Evolutionary conservation across 176 grass and related monocot species (phyloP), one percentile per base, ranked within the genome.

Genomic region (Otatea glauca): DNA sequence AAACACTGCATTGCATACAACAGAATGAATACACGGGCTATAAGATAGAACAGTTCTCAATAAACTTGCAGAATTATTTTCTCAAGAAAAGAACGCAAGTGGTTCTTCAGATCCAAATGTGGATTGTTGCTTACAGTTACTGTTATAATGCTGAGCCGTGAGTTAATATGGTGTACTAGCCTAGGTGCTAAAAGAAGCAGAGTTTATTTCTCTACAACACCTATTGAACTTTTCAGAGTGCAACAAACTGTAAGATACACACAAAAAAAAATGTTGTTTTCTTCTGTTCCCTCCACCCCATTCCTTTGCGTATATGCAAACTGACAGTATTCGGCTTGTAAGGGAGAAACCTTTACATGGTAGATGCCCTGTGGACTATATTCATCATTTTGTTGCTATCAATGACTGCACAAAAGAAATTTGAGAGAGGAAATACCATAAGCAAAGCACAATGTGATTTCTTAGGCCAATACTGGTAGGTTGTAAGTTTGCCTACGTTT

Each of bases 361-460:
- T 15, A 70, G 44, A 76, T 71, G 81, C 63, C 70, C 10, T 5
- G 16, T 37, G 16, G 23, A 84, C 61, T 80, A 87, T 76, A 81
- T 90, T 75, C 62, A 84, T 90, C 80, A 80, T 67, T 79, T 64
- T 55, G 63, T 51, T 60, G 89, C 85, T 91, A 91, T 84, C 76
- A 88, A 56, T 53, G 81, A 88, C 89, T 91, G 81, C 53, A 76
- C 37, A 80, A 43, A 66, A 13, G 5, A 74, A 61, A 66, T 50
- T 54, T 83, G 34, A 49, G 45, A 72, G 45, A 16, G 13, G 67
- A 70, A 55, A 56, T 54, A 44, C 29, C 39, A 23, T 80, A 75
- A 87, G 62, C 9, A 47, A 87, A 80, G 24, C 23, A 54, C 1
- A 44, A 5, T 5, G 11, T 9, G 16, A 34, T 80, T 61, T 74